These are phyloP conservation scores for Coriolopsis trogii DNA, from an alignment of 1,284 basidiomycete genomes.

Conservation along the genomic window DNA sequence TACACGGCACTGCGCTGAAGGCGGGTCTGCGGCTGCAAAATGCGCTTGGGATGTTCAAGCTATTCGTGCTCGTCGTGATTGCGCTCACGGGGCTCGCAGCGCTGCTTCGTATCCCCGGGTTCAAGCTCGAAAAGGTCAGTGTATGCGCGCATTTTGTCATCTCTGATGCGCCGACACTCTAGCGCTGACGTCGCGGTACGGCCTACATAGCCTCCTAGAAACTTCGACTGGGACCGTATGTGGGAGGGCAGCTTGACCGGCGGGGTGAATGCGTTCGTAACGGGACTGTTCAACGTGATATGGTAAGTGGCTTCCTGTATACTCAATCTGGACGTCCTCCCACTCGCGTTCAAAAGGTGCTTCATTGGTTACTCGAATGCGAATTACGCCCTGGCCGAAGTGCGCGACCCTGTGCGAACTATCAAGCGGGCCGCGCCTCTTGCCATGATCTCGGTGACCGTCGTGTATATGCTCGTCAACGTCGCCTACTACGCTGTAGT, in stretches of 20 bases:
- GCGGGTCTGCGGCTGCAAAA: conserved; percentile 71
- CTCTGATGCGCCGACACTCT: neutral
- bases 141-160: neutral
- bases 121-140: conserved; percentile 46
- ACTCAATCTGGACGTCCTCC: neutral
- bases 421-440: conserved; percentile 68
- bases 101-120: conserved; percentile 49
- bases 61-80: conserved; percentile 59
- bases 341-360: conserved; percentile 47
- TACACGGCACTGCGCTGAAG: conserved; percentile 59
- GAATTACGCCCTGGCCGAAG: conserved; percentile 72
- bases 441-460: conserved; percentile 56
- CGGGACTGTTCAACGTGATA: conserved; percentile 66
- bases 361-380: conserved; percentile 72
- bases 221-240: conserved; percentile 53
- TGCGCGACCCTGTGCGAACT: conserved; percentile 65
- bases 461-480: conserved; percentile 64
- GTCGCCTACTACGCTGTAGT: conserved; percentile 72
- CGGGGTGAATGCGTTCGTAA: conserved; percentile 58
- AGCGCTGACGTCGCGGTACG: neutral
- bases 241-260: conserved; percentile 54
- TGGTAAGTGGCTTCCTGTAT: conserved; percentile 46
- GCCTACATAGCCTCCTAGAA: conserved; percentile 40
- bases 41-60: conserved; percentile 63
- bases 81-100: conserved; percentile 63